These are phyloP conservation scores for Pichia sp. DNA, from an alignment of 1,139 yeast species.

Conservation along the genomic window DNA sequence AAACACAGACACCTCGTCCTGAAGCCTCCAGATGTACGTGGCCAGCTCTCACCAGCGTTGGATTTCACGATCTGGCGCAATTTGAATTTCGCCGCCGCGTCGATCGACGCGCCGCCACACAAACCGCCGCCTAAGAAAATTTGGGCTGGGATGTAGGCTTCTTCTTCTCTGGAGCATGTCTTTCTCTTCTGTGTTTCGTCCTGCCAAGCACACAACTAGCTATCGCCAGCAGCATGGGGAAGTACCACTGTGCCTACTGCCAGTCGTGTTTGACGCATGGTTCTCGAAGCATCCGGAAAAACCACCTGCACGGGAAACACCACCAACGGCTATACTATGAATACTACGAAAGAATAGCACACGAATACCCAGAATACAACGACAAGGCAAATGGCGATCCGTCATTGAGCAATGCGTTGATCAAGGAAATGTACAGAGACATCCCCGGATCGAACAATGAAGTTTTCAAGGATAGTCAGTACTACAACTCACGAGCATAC, in stretches of 20 bases:
- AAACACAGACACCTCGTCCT: too few species aligned
- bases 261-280: constrained; percentile 84
- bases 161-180: too few species aligned
- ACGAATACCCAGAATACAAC: constrained; percentile 6
- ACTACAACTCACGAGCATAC: neutral
- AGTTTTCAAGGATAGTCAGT: neutral
- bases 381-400: neutral
- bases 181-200: too few species aligned
- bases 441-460: constrained; percentile 41
- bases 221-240: too few species aligned
- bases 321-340: constrained; percentile 75
- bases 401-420: constrained; percentile 11
- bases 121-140: too few species aligned
- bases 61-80: too few species aligned
- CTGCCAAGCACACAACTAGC: too few species aligned
- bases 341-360: constrained; percentile 35
- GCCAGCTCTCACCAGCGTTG: too few species aligned
- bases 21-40: too few species aligned
- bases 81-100: too few species aligned
- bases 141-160: too few species aligned
- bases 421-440: constrained; percentile 40
- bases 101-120: too few species aligned
- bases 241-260: constrained; percentile 86
- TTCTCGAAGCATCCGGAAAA: constrained; percentile 80
- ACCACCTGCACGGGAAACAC: constrained; percentile 78